Conservation (phyloP, 1,284 basidiomycete genomes). For the Leccinum huronense region DNA sequence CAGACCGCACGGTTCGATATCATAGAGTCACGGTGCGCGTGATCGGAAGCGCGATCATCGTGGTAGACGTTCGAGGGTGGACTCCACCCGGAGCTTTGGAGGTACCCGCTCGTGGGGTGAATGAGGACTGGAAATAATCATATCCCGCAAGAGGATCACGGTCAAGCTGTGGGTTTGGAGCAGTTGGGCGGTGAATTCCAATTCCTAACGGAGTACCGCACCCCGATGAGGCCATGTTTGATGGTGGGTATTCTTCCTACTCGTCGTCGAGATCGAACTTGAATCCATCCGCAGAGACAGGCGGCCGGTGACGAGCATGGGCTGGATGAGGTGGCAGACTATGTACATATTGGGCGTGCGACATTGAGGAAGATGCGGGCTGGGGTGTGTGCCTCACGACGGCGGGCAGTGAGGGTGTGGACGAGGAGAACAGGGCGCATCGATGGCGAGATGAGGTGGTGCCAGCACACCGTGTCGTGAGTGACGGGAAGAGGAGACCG, state of each 20-base stretch:
- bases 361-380: slow-evolving; percentile 38
- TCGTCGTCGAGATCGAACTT: slow-evolving; percentile 70
- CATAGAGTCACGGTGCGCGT: slow-evolving; percentile 20
- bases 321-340: slow-evolving; percentile 39
- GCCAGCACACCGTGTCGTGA: too few relatives aligned
- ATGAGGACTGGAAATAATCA: slow-evolving; percentile 67
- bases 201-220: slow-evolving; percentile 64
- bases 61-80: slow-evolving; percentile 8
- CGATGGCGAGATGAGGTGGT: too few relatives aligned
- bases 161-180: slow-evolving; percentile 59
- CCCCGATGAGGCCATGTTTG: slow-evolving; percentile 55
- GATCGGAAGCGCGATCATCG: background rate
- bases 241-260: slow-evolving; percentile 65
- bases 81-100: slow-evolving; percentile 79
- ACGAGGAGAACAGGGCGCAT: too few relatives aligned
- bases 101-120: slow-evolving; percentile 76
- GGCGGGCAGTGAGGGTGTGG: too few relatives aligned
- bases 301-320: slow-evolving; percentile 41
- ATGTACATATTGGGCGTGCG: slow-evolving; percentile 30
- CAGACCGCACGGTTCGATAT: slow-evolving; percentile 54
- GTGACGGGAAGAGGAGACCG: too few relatives aligned
- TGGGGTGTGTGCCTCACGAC: too few relatives aligned
- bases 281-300: slow-evolving; percentile 58
- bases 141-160: slow-evolving; percentile 47
- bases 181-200: slow-evolving; percentile 46